Evolutionary conservation across 2,329 filamentous ascomycete species (phyloP), one percentile per base, ranked within the genome.

Genomic region (Phyllosticta citribraziliensis): DNA sequence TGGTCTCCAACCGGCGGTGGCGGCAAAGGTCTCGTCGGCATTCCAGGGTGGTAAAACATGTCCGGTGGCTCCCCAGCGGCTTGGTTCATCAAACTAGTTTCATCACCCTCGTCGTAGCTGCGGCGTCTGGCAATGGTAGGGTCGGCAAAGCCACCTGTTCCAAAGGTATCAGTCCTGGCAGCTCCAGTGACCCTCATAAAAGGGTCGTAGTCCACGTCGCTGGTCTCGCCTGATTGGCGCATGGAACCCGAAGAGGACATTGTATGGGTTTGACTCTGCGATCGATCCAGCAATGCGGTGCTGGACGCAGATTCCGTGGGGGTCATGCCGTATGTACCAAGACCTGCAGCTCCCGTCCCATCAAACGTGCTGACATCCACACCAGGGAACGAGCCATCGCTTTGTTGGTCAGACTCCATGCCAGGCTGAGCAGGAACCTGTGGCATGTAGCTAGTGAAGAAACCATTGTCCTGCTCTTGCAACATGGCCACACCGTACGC

Each of bases 31-130:
- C 79, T 79, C 67, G 75, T 78, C 78, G 64, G 74, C 70, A 91
- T 84, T 50, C 90, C 90, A 19, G 92, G 92, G 68, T 97, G 91
- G 72, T 95, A 99, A 71, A 96, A 96, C 70, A 97, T 86, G 67
- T 96, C 94, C 19, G 88, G 89, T 64, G 91, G 89, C 61, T 91
- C 90, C 35, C 71, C 72, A 30, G 70, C 68, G 62, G 74, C 73
- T 9, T 73, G 72, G 55, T 79, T 76, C 65, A 73, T 77, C 40
- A 80, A 69, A 5, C 71, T 73, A 54, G 74, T 81, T 72, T 97
- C 94, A 66, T 97, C 94, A 1, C 90, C 93, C 70, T 96, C 91
- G 67, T 97, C 93, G 67, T 94, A 97, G 74, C 91, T 97, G 63
- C 91, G 84, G 65, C 91, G 77, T 52, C 72, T 73, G 64, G 76